phyloP scores from a whole-genome alignment of 2,329 filamentous ascomycete genomes.

The Penicillium sp. region DNA sequence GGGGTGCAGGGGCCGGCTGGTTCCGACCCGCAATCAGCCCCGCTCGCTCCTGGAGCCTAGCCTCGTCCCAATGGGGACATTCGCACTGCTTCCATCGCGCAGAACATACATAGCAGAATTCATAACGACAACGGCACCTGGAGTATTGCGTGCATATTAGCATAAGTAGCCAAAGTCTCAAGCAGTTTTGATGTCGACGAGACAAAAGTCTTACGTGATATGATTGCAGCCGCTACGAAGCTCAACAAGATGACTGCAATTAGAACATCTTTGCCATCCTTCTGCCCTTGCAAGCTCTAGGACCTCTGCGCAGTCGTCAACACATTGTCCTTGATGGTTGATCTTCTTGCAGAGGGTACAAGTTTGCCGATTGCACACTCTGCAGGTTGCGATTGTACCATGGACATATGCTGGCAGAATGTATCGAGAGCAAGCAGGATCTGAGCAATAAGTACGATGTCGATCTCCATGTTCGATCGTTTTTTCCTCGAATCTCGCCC shows the following conservation, averaged over 20 bases:
- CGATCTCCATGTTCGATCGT: conserved; percentile 21
- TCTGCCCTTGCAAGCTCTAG: conserved; percentile 63
- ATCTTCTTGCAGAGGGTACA: conserved; percentile 25
- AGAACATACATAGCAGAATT: conserved; percentile 34
- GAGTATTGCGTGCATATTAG: not conserved
- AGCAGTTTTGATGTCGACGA: not conserved
- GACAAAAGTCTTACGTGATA: conserved; percentile 28
- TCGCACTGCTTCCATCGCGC: conserved; percentile 25
- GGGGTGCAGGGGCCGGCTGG: not conserved
- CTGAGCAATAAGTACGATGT: conserved; percentile 26
- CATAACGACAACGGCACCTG: conserved; percentile 27
- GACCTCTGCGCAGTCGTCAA: conserved; percentile 24
- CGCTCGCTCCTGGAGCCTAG: not conserved
- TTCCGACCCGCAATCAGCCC: not conserved
- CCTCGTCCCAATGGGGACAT: conserved; percentile 23
- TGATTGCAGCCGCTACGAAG: conserved; percentile 32
- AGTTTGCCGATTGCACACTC: conserved; percentile 14
- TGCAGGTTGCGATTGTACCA: conserved; percentile 18
- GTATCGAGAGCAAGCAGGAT: conserved; percentile 21
- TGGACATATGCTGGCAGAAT: conserved; percentile 16
- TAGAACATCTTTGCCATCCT: conserved; percentile 74
- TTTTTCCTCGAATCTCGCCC: conserved; percentile 17
- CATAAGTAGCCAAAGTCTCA: too few species aligned
- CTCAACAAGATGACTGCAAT: conserved; percentile 58
- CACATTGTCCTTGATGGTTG: conserved; percentile 22